Base-by-base conservation (phyloP, 2,329 filamentous ascomycete species). In the Zymoseptoria ardabiliae region DNA sequence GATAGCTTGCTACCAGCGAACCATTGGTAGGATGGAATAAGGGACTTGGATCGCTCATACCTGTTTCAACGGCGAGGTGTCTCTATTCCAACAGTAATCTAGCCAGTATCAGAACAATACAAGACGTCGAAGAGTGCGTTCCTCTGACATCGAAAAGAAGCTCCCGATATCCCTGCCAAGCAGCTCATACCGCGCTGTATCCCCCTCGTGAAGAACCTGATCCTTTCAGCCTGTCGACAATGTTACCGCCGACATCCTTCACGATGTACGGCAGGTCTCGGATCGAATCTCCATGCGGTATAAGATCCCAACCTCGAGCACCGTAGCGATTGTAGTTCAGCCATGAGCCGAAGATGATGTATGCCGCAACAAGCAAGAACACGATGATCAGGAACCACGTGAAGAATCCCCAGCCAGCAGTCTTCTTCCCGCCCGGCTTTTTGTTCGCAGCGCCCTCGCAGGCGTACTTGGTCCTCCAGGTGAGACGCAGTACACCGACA, bases 261-360 rank as follows among this genome's bases (percentile, higher is more conserved):
- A 96, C 76, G 57, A 97, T 82, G 72, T 97, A 97, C 2, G 94
- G 94, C 20, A 97, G 77, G 71, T 99, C 94, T 64, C 93, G 87
- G 68, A 97, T 88, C 0, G 90, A 89, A 74, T 99, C 94, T 65
- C 89, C 89, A 72, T 97, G 93, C 13, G 94, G 94, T 19, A 97
- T 80, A 19, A 97, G 82, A 70, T 97, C 94, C 92, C 92, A 97
- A 59, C 94, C 94, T 51, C 93, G 84, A 56, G 93, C 92, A 53
- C 93, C 93, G 75, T 96, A 96, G 63, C 92, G 89, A 78, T 91
- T 97, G 82, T 97, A 97, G 80, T 97, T 97, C 73, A 97, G 86
- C 94, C 94, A 99, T 20, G 92, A 96, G 65, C 93, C 92, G 71
- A 97, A 97, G 73, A 97, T 96, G 65, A 99, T 86, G 77, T 97